phyloP scores from a whole-genome alignment of 441 rosid genomes.

The Syzygium malaccense region DNA sequence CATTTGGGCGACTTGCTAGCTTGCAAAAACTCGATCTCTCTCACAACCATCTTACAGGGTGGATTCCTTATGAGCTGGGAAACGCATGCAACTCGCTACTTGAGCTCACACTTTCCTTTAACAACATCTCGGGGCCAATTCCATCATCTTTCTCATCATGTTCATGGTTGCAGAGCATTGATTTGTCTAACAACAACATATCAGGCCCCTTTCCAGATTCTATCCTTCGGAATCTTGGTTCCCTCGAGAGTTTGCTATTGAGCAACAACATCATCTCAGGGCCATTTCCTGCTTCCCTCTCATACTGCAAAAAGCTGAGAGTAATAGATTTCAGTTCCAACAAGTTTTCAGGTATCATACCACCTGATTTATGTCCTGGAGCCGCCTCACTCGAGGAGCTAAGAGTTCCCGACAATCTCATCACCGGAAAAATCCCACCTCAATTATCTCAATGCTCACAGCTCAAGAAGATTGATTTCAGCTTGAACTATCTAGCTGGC shows the following conservation, averaged over 20 bases:
- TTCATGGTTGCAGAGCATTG: conserved; percentile 56
- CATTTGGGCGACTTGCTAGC: conserved; percentile 43
- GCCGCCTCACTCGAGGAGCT: conserved; percentile 72
- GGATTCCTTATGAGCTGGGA: conserved; percentile 81
- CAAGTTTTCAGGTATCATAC: conserved; percentile 61
- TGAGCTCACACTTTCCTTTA: conserved; percentile 51
- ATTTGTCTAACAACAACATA: conserved; percentile 82
- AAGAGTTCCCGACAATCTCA: conserved; percentile 75
- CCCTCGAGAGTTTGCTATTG: conserved; percentile 59
- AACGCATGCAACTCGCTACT: conserved; percentile 53
- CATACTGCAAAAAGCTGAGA: conserved; percentile 57
- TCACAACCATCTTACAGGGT: conserved; percentile 63
- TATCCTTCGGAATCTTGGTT: conserved; percentile 47
- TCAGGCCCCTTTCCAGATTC: conserved; percentile 70
- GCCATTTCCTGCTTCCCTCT: conserved; percentile 59
- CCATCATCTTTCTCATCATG: conserved; percentile 62
- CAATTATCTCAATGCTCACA: conserved; percentile 61
- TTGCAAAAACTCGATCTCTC: conserved; percentile 75
- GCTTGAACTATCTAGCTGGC: conserved; percentile 82
- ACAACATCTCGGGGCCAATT: conserved; percentile 72
- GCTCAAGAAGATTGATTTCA: conserved; percentile 67
- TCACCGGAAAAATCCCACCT: conserved; percentile 67
- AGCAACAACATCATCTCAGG: conserved; percentile 72
- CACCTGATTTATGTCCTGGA: conserved; percentile 79
- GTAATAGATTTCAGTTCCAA: conserved; percentile 79